Evolutionary conservation across 352 stramenopile genomes (phyloP).

Genomic region (Globisporangium solare): DNA sequence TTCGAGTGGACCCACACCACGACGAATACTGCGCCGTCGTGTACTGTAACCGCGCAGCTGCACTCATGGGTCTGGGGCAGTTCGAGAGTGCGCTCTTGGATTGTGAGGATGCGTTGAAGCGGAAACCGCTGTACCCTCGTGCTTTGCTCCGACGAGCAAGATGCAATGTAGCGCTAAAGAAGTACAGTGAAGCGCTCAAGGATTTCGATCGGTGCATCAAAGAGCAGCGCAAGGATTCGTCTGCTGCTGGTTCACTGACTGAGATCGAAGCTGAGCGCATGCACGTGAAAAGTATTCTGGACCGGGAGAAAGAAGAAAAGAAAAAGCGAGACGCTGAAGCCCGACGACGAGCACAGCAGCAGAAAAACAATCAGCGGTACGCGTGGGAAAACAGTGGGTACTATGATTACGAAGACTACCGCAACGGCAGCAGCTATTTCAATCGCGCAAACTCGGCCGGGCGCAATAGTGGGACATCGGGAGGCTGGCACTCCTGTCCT

Average conservation of each 20-base stretch:
- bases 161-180: conserved; percentile 56
- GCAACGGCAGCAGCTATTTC: conserved; percentile 14
- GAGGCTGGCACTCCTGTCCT: no score
- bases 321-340: conserved; percentile 28
- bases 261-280: conserved; percentile 49
- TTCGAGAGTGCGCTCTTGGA: conserved; percentile 66
- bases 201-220: conserved; percentile 74
- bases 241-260: conserved; percentile 11
- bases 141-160: conserved; percentile 64
- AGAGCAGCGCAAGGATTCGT: conserved; percentile 27
- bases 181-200: conserved; percentile 54
- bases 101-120: conserved; percentile 65
- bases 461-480: no score
- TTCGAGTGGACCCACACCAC: conserved; percentile 57
- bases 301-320: conserved; percentile 33
- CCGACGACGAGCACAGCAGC: conserved; percentile 33
- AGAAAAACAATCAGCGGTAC: conserved; percentile 30
- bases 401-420: conserved; percentile 46
- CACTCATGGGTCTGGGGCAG: conserved; percentile 66
- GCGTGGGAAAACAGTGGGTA: conserved; percentile 38
- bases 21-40: conserved; percentile 76
- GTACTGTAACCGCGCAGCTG: conserved; percentile 78
- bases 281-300: conserved; percentile 42
- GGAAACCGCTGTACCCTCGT: conserved; percentile 53
- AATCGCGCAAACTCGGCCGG: not conserved